Evolutionary conservation across 129 eudicot species (phyloP).

Genomic region (Arctium minus): DNA sequence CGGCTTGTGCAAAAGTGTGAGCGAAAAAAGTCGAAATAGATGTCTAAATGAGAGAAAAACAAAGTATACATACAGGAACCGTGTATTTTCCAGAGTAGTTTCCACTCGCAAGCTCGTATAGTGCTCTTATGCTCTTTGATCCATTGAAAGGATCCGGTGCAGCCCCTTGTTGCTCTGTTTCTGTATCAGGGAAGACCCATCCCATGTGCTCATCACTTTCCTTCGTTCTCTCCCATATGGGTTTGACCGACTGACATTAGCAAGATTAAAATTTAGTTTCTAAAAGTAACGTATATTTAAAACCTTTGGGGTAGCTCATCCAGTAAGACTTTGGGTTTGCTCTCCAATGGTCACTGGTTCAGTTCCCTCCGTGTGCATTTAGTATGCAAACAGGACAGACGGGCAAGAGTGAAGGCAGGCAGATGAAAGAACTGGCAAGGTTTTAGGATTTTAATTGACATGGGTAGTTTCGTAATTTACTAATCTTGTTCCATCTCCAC

Average conservation of each 20-base stretch:
- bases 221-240: constrained; percentile 91
- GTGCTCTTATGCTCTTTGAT: constrained; percentile 66
- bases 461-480: background rate
- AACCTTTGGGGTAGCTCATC: background rate
- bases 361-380: background rate
- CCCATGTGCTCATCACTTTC: constrained; percentile 93
- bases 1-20: background rate
- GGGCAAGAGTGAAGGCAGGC: background rate
- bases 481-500: background rate
- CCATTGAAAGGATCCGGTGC: constrained; percentile 73
- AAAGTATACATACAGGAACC: constrained; percentile 68
- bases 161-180: constrained; percentile 79
- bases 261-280: background rate
- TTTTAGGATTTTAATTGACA: background rate
- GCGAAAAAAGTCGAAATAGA: background rate
- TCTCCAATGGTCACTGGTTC: background rate
- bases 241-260: constrained; percentile 64
- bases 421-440: background rate
- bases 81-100: constrained; percentile 87
- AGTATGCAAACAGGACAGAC: background rate
- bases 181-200: constrained; percentile 80
- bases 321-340: background rate
- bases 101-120: constrained; percentile 82
- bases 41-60: background rate
- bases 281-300: background rate